Evolutionary conservation across 441 rosid species (phyloP), one percentile per base, ranked within the genome.

Genomic region (Theobroma grandiflorum): DNA sequence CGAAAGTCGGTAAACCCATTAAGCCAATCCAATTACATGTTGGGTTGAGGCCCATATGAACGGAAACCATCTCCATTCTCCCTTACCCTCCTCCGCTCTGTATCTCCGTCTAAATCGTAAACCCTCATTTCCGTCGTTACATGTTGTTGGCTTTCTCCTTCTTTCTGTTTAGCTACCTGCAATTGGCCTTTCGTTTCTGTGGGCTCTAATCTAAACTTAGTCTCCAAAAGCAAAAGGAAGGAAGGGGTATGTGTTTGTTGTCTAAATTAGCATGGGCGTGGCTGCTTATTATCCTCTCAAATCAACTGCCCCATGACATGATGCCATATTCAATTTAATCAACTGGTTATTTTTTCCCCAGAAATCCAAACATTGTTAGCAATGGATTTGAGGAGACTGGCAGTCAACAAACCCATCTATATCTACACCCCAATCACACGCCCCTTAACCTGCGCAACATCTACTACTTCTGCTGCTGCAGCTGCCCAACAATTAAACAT

Each of bases 371-470:
- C 79, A 53, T 64, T 52, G 68, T 69, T 79, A n/a, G 49, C 53
- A 10, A 93, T 93, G 97, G 90, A 90, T 86, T 85, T 87, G 87
- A 86, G 89, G 81, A 86, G 86, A 81, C 84, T 88, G 40, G 67
- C 89, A 14, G 69, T 67, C 26, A 59, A 78, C 43, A 90, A 79
- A 66, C 72, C 85, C 35, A 80, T 67, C 72, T 72, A 84, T 61
- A 15, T 82, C 18, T 55, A 37, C 70, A 68, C 85, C 10, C 82
- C 87, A 10, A 55, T 85, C 65, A 79, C 84, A 0, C 91, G 89
- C 50, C 90, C 86, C 75, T 74, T 86, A 47, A 86, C 87, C 53
- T 85, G 84, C 74, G 78, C 82, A 11, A 80, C 88, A 8, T 78
- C 80, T 10, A 68, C 80, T 6, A 3, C 57, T 70, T 26, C 15